Evolutionary conservation across 495 filamentous ascomycete genomes (phyloP), one percentile per base, ranked within the genome.

Genomic region (Penicillium cosmopolitanum): DNA sequence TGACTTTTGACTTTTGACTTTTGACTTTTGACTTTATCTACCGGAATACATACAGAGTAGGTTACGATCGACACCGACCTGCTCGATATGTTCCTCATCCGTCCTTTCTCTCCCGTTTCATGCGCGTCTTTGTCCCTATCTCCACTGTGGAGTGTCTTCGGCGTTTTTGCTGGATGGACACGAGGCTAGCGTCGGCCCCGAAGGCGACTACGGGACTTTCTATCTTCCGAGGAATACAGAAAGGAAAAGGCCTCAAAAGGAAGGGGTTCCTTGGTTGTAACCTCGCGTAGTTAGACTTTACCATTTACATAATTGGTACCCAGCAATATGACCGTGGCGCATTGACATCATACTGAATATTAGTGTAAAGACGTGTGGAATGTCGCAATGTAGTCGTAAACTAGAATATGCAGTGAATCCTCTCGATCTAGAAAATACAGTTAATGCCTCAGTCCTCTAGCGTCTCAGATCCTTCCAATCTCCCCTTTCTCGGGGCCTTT

Each of bases 1-100:
- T 35, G 64, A 64, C 34, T 59, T 68, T 13, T 35, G 12, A 43
- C 40, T 43, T 4, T 43, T 35, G 64, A 64, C 34, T 59, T 68
- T 64, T 38, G 40, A 25, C n/a, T 4, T 31, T 13, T 35, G 12
- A 43, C 40, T 43, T 4, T 43, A 15, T 15, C 15, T 38, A 13
- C 15, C 36, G 11, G 11, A 38, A 12, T 38, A 36, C 13, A 13
- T 36, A 36, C 34, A 4, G 12, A n/a, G 11, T 38, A 10, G 36
- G 15, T 38, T 44, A n/a, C 42, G 36, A 40, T 40, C 36, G 36
- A 40, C 36, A 40, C 15, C 15, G 36, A 40, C 36, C 42, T 44
- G 42, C 42, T 44, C n/a, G n/a, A 16, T 16, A 10, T 7, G 42
- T 18, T 9, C 16, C 42, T 44, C 16, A 16, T 19, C 16, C 42